Conservation (phyloP, 352 stramenopile species). For the Pythium aquatile region DNA sequence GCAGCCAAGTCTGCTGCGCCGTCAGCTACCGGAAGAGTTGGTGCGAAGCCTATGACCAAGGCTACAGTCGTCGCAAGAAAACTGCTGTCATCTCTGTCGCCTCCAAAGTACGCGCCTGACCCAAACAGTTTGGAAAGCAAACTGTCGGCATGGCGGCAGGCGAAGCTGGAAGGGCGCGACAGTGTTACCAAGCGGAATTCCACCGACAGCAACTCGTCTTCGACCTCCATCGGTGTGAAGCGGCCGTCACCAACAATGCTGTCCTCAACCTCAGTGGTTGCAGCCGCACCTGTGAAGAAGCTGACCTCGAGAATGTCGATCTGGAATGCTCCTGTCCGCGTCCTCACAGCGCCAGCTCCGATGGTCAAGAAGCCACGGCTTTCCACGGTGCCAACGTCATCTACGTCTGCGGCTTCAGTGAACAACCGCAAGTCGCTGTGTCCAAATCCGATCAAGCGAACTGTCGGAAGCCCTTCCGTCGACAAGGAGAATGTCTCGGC, state of each 20-base stretch:
- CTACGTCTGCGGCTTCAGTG: neutral
- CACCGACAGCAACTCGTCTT: neutral
- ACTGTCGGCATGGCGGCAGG: conserved; percentile 16
- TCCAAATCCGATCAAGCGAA: conserved; percentile 6
- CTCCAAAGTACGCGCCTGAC: neutral
- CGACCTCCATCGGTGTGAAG: conserved; percentile 19
- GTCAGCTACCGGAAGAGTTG: neutral
- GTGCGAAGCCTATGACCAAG: neutral
- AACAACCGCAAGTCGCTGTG: conserved; percentile 11
- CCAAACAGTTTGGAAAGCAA: conserved; percentile 19
- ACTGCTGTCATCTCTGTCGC: neutral
- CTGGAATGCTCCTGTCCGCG: conserved; percentile 6
- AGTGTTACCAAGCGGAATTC: conserved; percentile 10
- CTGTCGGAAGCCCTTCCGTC: neutral
- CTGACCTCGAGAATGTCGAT: conserved; percentile 18
- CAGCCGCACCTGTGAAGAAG: neutral
- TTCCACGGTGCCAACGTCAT: conserved; percentile 14
- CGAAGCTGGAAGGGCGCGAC: conserved; percentile 12
- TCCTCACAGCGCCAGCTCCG: neutral
- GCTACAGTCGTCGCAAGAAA: neutral
- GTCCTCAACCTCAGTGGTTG: neutral
- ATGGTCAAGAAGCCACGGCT: conserved; percentile 19
- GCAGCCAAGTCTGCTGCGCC: neutral
- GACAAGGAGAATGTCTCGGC: conserved; percentile 26
- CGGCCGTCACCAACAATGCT: conserved; percentile 4